Conservation (phyloP, 805 yeast genomes). For the Candida maris region DNA sequence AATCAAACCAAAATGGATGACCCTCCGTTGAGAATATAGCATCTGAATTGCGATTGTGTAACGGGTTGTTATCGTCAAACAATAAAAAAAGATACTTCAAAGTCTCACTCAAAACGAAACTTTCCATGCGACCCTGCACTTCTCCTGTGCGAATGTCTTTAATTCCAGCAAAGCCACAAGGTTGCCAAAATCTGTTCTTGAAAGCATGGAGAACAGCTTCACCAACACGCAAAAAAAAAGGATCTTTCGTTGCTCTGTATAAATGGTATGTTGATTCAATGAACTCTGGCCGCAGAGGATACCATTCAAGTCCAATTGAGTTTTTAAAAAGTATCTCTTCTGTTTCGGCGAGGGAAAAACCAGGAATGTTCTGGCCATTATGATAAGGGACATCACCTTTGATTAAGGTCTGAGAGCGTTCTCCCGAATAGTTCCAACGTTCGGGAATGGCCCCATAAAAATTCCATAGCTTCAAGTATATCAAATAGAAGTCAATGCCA, state of each 20-base stretch:
- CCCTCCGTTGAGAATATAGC: slow-evolving; percentile 80
- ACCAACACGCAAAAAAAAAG: slow-evolving; percentile 76
- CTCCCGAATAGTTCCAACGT: slow-evolving; percentile 58
- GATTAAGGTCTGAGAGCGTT: slow-evolving; percentile 18
- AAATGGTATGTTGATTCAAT: slow-evolving; percentile 83
- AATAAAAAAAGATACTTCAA: slow-evolving; percentile 76
- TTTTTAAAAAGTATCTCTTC: slow-evolving; percentile 26
- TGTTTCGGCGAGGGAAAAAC: slow-evolving; percentile 21
- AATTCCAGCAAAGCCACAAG: slow-evolving; percentile 80
- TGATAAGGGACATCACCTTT: slow-evolving; percentile 12
- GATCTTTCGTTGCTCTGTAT: slow-evolving; percentile 82
- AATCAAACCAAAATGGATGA: slow-evolving; percentile 78
- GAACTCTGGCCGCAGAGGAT: slow-evolving; percentile 89
- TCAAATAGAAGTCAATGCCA: slow-evolving; percentile 58
- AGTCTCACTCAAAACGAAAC: slow-evolving; percentile 85
- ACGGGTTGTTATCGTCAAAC: slow-evolving; percentile 66
- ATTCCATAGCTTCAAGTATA: slow-evolving; percentile 76
- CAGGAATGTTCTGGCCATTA: slow-evolving; percentile 18
- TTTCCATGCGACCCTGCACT: slow-evolving; percentile 81
- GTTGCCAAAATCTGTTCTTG: slow-evolving; percentile 46
- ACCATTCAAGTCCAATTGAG: slow-evolving; percentile 73
- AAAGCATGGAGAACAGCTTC: slow-evolving; percentile 57
- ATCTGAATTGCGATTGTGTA: slow-evolving; percentile 34
- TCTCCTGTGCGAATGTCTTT: slow-evolving; percentile 63
- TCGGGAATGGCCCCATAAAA: slow-evolving; percentile 81